These are phyloP conservation scores for Alternaria postmessia DNA, from an alignment of 2,329 filamentous ascomycete species.

Conservation along the genomic window DNA sequence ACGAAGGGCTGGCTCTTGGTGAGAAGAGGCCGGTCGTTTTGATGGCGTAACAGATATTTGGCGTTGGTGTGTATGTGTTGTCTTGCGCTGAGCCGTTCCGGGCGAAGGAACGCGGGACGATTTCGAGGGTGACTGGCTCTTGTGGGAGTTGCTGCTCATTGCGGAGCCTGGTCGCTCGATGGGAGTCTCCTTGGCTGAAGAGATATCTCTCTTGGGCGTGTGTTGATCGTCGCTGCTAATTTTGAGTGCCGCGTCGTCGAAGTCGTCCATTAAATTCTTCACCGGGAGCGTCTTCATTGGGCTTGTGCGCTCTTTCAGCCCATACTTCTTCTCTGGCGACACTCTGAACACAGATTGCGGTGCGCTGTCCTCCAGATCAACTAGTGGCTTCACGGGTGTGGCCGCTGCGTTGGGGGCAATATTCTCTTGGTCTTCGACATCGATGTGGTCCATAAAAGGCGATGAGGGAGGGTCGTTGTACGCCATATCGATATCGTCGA, in stretches of 20 bases:
- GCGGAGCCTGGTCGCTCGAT: slow-evolving; percentile 36
- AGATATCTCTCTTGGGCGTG: slow-evolving; percentile 36
- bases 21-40: slow-evolving; percentile 30
- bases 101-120: slow-evolving; percentile 34
- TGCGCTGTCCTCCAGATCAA: slow-evolving; percentile 35
- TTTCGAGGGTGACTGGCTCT: slow-evolving; percentile 40
- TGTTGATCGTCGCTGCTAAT: slow-evolving; percentile 11
- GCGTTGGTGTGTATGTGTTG: slow-evolving; percentile 20
- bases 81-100: slow-evolving; percentile 24
- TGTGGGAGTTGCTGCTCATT: slow-evolving; percentile 37
- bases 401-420: slow-evolving; percentile 34
- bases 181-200: slow-evolving; percentile 34
- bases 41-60: slow-evolving; percentile 27
- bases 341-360: slow-evolving; percentile 45
- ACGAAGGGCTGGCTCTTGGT: slow-evolving; percentile 38
- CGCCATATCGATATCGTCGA: slow-evolving; percentile 46
- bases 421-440: slow-evolving; percentile 51
- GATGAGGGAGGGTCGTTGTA: slow-evolving; percentile 57
- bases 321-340: slow-evolving; percentile 41
- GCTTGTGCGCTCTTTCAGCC: slow-evolving; percentile 39
- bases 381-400: slow-evolving; percentile 36
- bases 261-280: slow-evolving; percentile 40
- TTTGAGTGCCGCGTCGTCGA: slow-evolving; percentile 27
- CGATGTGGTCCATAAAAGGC: slow-evolving; percentile 58
- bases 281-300: slow-evolving; percentile 41